Conservation (phyloP, 2,329 filamentous ascomycete species). For the Juglanconis oblonga region DNA sequence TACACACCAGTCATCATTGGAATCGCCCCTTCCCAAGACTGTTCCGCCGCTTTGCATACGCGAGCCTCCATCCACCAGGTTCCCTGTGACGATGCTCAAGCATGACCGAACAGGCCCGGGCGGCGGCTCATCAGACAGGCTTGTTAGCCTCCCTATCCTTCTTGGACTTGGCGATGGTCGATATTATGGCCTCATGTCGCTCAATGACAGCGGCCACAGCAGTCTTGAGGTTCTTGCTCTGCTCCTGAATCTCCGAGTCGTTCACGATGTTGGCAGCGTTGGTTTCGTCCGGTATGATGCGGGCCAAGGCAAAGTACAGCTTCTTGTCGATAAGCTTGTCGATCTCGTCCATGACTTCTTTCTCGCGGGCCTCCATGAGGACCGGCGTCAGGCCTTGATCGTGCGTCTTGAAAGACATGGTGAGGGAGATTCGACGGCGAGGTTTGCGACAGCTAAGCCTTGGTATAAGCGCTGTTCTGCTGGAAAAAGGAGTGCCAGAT, state of each 20-base stretch:
- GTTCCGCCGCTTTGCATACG: no score
- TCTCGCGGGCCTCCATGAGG: conserved; percentile 16
- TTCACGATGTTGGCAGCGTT: conserved; percentile 15
- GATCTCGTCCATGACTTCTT: conserved; percentile 18
- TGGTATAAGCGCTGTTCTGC: neutral
- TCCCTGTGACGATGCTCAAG: neutral
- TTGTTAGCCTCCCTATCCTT: conserved; percentile 15
- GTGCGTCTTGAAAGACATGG: conserved; percentile 16
- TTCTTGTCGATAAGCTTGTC: conserved; percentile 19
- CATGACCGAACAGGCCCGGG: neutral
- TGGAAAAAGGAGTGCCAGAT: neutral
- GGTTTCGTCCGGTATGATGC: conserved; percentile 12
- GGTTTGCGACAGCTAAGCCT: neutral
- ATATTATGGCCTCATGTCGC: conserved; percentile 17
- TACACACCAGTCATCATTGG: no score
- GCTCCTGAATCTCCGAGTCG: conserved; percentile 17
- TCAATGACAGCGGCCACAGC: conserved; percentile 16
- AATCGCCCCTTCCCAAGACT: no score
- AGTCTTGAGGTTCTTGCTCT: conserved; percentile 15
- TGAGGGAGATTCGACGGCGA: neutral
- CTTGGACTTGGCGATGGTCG: conserved; percentile 16
- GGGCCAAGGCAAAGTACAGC: conserved; percentile 15
- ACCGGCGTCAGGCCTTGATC: conserved; percentile 13
- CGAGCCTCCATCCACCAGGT: no score
- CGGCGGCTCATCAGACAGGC: conserved; percentile 7